These are phyloP conservation scores for Phytopythium ostracodes DNA, from an alignment of 352 stramenopile genomes.

Conservation along the genomic window DNA sequence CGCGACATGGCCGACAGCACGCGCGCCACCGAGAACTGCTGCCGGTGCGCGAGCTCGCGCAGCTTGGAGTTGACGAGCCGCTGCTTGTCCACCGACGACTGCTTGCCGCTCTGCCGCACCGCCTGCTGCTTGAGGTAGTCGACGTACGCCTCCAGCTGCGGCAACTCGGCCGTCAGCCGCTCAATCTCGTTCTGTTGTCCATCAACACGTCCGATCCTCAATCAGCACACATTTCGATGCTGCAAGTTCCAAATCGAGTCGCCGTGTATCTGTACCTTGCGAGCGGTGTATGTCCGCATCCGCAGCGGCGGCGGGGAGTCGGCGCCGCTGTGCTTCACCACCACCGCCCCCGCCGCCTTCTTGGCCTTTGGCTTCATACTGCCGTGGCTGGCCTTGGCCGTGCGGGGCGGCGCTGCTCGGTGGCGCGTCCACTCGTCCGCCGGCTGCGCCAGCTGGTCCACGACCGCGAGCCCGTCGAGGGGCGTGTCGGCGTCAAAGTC, in stretches of 20 bases:
- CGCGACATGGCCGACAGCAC: slow-evolving; percentile 19
- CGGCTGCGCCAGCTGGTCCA: background rate
- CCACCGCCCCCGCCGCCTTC: background rate
- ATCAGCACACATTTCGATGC: background rate
- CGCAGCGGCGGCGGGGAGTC: background rate
- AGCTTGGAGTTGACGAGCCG: slow-evolving; percentile 29
- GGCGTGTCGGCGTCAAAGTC: background rate
- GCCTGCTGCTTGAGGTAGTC: slow-evolving; percentile 32
- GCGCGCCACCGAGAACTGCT: slow-evolving; percentile 19
- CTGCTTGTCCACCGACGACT: slow-evolving; percentile 25
- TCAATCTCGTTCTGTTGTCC: slow-evolving; percentile 30
- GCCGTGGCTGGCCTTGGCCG: background rate
- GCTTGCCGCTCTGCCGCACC: slow-evolving; percentile 18
- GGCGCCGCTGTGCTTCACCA: background rate
- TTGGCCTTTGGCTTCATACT: slow-evolving; percentile 1
- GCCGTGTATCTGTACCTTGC: slow-evolving; percentile 13
- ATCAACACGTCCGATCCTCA: slow-evolving; percentile 5
- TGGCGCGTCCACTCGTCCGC: background rate
- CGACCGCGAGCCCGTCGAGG: background rate
- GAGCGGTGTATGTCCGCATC: slow-evolving; percentile 24
- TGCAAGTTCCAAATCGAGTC: background rate
- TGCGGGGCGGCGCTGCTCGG: background rate
- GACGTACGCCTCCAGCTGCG: slow-evolving; percentile 23
- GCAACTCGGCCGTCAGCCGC: slow-evolving; percentile 16
- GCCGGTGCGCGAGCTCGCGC: slow-evolving; percentile 13